A percentile compares a stretch with the other conserved stretches of the same genome.
Conservation (phyloP, 805 yeast species). For the Kluyveromyces lactis region DNA sequence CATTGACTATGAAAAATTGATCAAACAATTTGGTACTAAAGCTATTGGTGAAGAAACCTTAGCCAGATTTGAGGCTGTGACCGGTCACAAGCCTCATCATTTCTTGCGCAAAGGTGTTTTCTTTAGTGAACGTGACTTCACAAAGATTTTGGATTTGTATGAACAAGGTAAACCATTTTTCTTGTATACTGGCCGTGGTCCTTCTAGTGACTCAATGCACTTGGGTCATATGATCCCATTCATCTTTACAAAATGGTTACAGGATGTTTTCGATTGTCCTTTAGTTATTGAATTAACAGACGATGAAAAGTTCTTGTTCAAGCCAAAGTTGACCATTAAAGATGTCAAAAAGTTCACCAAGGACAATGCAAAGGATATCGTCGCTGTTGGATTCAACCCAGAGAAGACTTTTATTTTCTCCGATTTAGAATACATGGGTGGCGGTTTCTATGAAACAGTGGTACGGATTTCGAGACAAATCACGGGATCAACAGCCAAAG, state of each 20-base stretch:
- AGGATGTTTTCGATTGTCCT: slow-evolving; percentile 95
- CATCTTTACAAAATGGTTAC: slow-evolving; percentile 93
- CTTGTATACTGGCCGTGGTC: slow-evolving; percentile 95
- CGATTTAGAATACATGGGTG: slow-evolving; percentile 87
- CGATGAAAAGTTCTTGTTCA: slow-evolving; percentile 94
- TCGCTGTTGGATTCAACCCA: slow-evolving; percentile 90
- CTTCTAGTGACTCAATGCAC: slow-evolving; percentile 90
- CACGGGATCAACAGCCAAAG: slow-evolving; percentile 93
- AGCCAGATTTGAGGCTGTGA: slow-evolving; percentile 64
- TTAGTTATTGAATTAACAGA: slow-evolving; percentile 90
- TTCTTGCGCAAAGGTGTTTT: slow-evolving; percentile 85
- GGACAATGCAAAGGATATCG: slow-evolving; percentile 87
- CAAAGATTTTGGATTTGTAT: slow-evolving; percentile 71
- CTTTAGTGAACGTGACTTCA: slow-evolving; percentile 83
- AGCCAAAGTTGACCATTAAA: slow-evolving; percentile 78
- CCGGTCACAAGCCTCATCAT: slow-evolving; percentile 89
- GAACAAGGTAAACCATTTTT: slow-evolving; percentile 95
- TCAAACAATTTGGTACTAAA: slow-evolving; percentile 80
- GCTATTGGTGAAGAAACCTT: slow-evolving; percentile 62
- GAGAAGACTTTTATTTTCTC: slow-evolving; percentile 93
- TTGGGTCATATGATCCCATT: slow-evolving; percentile 97
- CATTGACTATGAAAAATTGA: slow-evolving; percentile 85
- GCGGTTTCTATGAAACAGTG: slow-evolving; percentile 88
- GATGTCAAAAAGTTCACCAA: slow-evolving; percentile 75
- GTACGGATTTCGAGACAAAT: slow-evolving; percentile 89